Percentiles rank a stretch among this genome's conserved stretches.
phyloP scores from a whole-genome alignment of 768 basidiomycete genomes.

The Boletus subparvulus region DNA sequence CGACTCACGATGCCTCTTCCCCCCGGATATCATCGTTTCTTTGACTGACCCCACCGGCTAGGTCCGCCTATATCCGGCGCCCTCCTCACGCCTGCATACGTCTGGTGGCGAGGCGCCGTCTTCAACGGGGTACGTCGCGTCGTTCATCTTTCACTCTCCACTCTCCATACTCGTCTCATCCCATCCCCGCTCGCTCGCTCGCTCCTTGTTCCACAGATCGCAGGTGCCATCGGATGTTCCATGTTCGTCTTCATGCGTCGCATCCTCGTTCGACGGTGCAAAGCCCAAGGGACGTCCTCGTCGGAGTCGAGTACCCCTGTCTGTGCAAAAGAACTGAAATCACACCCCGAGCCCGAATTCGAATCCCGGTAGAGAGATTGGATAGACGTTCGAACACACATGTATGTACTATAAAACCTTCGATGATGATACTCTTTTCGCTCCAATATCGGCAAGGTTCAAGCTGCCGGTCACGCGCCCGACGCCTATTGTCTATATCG shows the following conservation, averaged over 20 bases:
- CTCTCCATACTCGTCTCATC: too few species aligned
- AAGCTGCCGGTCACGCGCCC: background rate
- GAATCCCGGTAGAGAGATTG: too few species aligned
- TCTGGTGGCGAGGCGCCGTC: constrained; percentile 60
- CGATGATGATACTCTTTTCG: background rate
- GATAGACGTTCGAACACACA: too few species aligned
- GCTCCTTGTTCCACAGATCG: constrained; percentile 10
- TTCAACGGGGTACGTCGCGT: constrained; percentile 44
- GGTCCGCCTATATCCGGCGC: constrained; percentile 61
- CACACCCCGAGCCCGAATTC: too few species aligned
- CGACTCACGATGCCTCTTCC: too few species aligned
- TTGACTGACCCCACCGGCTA: background rate
- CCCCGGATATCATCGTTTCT: too few species aligned
- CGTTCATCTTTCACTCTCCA: background rate
- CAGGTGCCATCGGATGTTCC: constrained; percentile 21
- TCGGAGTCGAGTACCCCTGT: background rate
- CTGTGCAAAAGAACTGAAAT: background rate
- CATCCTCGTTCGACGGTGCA: constrained; percentile 17
- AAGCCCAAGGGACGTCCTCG: background rate
- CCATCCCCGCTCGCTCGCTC: background rate
- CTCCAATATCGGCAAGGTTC: background rate
- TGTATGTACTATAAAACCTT: too few species aligned
- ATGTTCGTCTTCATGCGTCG: constrained; percentile 29
- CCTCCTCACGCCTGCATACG: constrained; percentile 47
- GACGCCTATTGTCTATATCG: constrained; percentile 4